Conservation (phyloP, 129 eudicot species). For the Smallanthus sonchifolius region DNA sequence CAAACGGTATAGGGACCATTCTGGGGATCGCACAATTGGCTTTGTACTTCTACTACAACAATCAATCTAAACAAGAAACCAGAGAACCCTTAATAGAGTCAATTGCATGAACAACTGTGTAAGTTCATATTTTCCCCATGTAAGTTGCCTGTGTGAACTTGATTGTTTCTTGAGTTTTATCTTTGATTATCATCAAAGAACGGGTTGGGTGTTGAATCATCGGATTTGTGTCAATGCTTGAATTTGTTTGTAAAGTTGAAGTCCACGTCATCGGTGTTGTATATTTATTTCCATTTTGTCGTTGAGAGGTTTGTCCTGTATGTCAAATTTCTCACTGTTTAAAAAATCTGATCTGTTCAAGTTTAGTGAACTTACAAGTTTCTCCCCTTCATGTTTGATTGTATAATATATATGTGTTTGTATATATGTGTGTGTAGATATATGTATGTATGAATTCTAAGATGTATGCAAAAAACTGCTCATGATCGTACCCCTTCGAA, state of each 20-base stretch:
- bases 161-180: constrained; percentile 18
- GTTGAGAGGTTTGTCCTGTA: neutral
- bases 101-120: constrained; percentile 33
- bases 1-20: constrained; percentile 78
- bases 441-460: neutral
- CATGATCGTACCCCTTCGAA: neutral
- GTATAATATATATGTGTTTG: neutral
- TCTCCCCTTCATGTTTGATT: neutral
- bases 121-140: constrained; percentile 6
- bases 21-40: constrained; percentile 58
- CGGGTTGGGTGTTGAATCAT: neutral
- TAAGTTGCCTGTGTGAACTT: constrained; percentile 5
- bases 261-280: neutral
- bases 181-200: constrained; percentile 17
- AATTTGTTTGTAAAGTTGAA: constrained; percentile 17
- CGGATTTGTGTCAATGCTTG: neutral
- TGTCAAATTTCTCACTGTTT: neutral
- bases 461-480: neutral
- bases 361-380: neutral
- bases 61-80: constrained; percentile 30
- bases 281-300: constrained; percentile 14
- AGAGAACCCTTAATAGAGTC: constrained; percentile 67
- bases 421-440: neutral
- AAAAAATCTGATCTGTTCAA: neutral
- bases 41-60: constrained; percentile 49